Base-by-base conservation (phyloP, 2,329 filamentous ascomycete species). In the Ceratocystis destructans region DNA sequence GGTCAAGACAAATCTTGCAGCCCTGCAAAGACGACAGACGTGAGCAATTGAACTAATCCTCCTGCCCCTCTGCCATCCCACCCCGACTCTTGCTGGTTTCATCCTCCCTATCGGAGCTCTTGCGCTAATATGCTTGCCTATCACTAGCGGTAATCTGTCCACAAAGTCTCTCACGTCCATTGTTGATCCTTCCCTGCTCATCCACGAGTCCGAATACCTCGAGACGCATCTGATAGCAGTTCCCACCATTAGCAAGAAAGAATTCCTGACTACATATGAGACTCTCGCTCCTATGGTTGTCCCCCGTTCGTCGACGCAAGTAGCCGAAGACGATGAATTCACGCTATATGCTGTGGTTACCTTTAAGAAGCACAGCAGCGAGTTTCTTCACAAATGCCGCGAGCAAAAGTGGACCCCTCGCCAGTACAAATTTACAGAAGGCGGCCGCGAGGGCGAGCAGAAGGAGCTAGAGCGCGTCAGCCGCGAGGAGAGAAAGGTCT, bases 201-300 rank as follows among this genome's bases (percentile, higher is more conserved):
- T 96, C 70, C 88, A 88, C 75, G 87, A 96, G 74, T 96, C 92
- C 22, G 94, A 99, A 77, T 97, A 96, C 77, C 86, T 99, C 71
- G 91, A 96, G 78, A 96, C 94, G 37, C 92, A 96, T 74, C 85
- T 99, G 37, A 82, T 99, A 70, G 94, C 90, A 22, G 89, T 99
- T 7, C 94, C 94, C 1, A 84, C 83, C 61, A 86, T 85, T 70
- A 80, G 83, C 66, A 86, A 88, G 72, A 96, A 95, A 75, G 93
- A 97, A 48, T 99, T 96, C 73, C 78, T 95, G 70, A 87, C 87
- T 74, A 85, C 81, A 70, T 99, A 99, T 77, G 94, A 99, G 77
- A 92, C 89, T 0, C 76, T 97, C 66, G 79, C 88, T 0, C 87
- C 88, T 15, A 96, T 96, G 90, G 90, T 97, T 1, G 93, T 99